phyloP scores from a whole-genome alignment of 305 asterid species.

The Withania somnifera region DNA sequence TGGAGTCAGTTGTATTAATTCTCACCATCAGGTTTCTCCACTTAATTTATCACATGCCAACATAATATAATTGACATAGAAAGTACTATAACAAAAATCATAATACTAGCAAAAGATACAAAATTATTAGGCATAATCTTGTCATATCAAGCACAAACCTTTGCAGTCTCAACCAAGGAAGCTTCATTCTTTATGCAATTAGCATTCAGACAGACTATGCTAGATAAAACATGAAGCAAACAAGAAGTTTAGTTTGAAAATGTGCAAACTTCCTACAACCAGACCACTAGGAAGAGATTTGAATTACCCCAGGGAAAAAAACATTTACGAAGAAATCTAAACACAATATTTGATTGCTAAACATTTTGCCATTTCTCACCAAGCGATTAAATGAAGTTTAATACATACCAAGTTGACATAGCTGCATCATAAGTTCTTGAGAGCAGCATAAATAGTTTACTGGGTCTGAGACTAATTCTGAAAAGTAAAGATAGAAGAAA shows the following conservation, averaged over 20 bases:
- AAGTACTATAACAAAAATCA: background rate
- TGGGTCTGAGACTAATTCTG: background rate
- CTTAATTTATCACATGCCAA: background rate
- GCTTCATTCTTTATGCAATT: background rate
- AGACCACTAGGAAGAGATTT: background rate
- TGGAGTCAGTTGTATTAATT: background rate
- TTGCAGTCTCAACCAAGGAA: background rate
- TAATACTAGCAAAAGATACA: background rate
- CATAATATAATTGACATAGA: background rate
- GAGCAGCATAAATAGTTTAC: background rate
- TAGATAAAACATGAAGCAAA: background rate
- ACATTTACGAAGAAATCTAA: background rate
- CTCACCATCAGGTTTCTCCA: background rate
- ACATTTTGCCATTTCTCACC: background rate
- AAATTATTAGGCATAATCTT: background rate
- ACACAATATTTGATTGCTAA: background rate
- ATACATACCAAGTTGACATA: background rate
- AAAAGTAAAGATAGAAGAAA: background rate
- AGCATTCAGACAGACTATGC: background rate
- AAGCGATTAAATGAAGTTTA: background rate
- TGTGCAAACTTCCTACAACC: background rate
- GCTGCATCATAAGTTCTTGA: background rate
- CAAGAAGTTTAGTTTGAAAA: background rate
- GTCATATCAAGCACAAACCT: background rate
- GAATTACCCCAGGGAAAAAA: background rate